Evolutionary conservation across 441 rosid species (phyloP).

Genomic region (Codiaeum variegatum): DNA sequence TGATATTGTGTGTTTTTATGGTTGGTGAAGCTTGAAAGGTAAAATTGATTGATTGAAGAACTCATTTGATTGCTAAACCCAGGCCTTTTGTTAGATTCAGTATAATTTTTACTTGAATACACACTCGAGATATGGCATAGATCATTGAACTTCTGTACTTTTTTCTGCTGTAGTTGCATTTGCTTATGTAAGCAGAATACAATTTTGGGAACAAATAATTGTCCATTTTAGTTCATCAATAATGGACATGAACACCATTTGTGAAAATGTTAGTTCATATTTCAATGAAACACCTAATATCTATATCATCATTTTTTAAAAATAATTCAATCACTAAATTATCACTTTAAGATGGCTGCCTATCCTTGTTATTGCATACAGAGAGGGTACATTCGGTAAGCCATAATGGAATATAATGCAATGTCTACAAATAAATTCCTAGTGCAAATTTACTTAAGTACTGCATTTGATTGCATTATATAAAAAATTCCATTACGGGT

Average conservation of each 20-base stretch:
- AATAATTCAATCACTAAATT: background rate
- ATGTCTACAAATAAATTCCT: too few relatives aligned
- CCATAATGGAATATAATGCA: too few relatives aligned
- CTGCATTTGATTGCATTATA: too few relatives aligned
- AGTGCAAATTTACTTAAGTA: too few relatives aligned
- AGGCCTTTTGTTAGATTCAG: background rate
- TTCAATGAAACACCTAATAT: background rate
- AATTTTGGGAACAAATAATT: background rate
- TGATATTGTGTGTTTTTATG: slow-evolving; percentile 3
- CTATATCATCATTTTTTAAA: background rate
- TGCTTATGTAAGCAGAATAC: background rate
- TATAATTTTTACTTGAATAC: background rate
- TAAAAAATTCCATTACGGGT: too few relatives aligned
- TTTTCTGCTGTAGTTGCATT: background rate
- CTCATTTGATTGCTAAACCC: background rate
- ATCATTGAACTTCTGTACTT: background rate
- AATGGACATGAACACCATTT: background rate
- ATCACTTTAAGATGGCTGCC: background rate
- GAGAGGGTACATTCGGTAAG: too few relatives aligned
- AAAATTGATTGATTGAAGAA: background rate
- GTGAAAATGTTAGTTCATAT: background rate
- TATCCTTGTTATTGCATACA: background rate
- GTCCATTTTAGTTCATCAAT: background rate
- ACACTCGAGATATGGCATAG: background rate
- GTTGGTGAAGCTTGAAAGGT: slow-evolving; percentile 1